Conservation (phyloP, 2,329 filamentous ascomycete species). For the Aspergillus versicolor region DNA sequence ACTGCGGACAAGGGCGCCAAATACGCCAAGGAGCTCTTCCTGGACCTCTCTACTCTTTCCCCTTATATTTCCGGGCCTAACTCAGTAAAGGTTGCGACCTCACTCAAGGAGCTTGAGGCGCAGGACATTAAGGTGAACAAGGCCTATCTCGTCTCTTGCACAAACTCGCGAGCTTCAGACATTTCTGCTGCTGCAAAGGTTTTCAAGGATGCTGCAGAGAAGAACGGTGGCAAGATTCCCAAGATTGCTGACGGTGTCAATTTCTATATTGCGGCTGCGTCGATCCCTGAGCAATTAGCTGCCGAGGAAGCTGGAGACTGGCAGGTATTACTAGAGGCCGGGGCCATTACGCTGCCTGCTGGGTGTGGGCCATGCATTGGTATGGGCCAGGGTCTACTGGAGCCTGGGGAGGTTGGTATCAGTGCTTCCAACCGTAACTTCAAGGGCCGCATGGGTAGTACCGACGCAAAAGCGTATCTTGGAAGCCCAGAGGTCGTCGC, state of each 20-base stretch:
- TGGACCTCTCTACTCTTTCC: constrained; percentile 79
- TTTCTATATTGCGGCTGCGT: constrained; percentile 89
- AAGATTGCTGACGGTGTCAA: constrained; percentile 75
- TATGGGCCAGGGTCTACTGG: constrained; percentile 73
- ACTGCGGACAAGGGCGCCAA: constrained; percentile 71
- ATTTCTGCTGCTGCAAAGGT: constrained; percentile 78
- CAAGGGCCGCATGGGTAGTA: constrained; percentile 84
- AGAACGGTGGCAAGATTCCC: constrained; percentile 60
- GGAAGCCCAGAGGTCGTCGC: constrained; percentile 89
- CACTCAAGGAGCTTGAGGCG: constrained; percentile 68
- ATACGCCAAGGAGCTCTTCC: constrained; percentile 80
- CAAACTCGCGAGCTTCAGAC: constrained; percentile 80
- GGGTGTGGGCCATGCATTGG: constrained; percentile 87
- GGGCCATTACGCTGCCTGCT: constrained; percentile 68
- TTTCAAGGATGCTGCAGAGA: constrained; percentile 71
- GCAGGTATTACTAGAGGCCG: constrained; percentile 77
- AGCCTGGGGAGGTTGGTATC: constrained; percentile 84
- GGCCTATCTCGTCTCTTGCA: constrained; percentile 87
- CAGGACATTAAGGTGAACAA: constrained; percentile 77
- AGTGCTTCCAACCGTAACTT: constrained; percentile 84
- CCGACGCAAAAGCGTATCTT: constrained; percentile 78
- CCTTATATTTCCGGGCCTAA: constrained; percentile 87
- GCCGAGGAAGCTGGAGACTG: constrained; percentile 83
- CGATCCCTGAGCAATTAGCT: constrained; percentile 69
- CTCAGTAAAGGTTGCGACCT: constrained; percentile 82